Percentiles rank a stretch among this genome's conserved stretches.
Conservation (phyloP, 1,284 basidiomycete species). For the Cutaneotrichosporon sp. region DNA sequence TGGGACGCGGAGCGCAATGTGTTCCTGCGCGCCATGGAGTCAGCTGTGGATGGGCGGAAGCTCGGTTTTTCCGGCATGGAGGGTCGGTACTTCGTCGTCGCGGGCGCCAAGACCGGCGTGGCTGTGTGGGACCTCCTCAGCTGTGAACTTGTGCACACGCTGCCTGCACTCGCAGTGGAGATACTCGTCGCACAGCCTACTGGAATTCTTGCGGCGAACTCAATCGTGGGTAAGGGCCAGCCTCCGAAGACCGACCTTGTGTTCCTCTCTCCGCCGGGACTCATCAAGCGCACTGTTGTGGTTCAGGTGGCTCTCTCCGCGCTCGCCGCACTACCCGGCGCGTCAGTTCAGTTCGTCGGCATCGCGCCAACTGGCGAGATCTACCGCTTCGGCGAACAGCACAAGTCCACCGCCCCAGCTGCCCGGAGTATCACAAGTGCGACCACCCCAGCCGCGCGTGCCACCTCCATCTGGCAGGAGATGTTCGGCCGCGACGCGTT, state of each 20-base stretch:
- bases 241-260: constrained; percentile 46
- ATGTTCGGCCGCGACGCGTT: constrained; percentile 50
- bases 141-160: constrained; percentile 48
- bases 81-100: constrained; percentile 55
- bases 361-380: constrained; percentile 37
- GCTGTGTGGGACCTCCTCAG: constrained; percentile 76
- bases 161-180: constrained; percentile 52
- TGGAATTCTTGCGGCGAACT: constrained; percentile 46
- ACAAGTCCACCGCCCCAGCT: constrained; percentile 12
- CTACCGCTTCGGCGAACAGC: constrained; percentile 36
- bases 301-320: constrained; percentile 10
- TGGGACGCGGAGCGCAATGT: constrained; percentile 69
- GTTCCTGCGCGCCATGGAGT: constrained; percentile 62
- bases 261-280: constrained; percentile 51
- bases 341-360: constrained; percentile 29
- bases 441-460: not conserved
- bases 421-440: constrained; percentile 7
- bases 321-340: constrained; percentile 14
- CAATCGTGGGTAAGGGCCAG: constrained; percentile 21
- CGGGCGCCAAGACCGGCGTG: constrained; percentile 56
- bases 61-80: constrained; percentile 47
- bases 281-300: constrained; percentile 5
- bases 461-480: constrained; percentile 48
- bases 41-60: constrained; percentile 46
- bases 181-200: constrained; percentile 60